Conservation (phyloP, 1,284 basidiomycete genomes). For the Irpex rosettiformis region DNA sequence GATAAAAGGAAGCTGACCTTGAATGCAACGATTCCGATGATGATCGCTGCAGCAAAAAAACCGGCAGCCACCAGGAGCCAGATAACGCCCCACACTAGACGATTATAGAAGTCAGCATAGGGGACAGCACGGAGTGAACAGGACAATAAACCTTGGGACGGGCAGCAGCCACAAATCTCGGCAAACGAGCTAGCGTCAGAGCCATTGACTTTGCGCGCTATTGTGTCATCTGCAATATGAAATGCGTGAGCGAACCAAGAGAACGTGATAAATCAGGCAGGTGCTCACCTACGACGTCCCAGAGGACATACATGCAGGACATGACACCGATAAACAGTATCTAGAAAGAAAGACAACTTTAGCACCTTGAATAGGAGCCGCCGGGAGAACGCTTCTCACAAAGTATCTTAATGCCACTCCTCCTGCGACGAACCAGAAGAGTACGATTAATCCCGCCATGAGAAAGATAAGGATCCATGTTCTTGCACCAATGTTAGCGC, state of each 20-base stretch:
- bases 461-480: constrained; percentile 74
- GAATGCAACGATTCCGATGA: constrained; percentile 86
- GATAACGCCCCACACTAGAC: constrained; percentile 79
- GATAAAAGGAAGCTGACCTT: constrained; percentile 47
- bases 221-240: constrained; percentile 71
- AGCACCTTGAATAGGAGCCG: constrained; percentile 7
- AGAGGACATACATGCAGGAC: constrained; percentile 84
- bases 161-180: constrained; percentile 79
- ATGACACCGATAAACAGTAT: constrained; percentile 95
- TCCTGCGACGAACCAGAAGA: constrained; percentile 84
- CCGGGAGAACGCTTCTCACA: constrained; percentile 35
- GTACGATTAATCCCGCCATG: constrained; percentile 69
- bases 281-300: constrained; percentile 78
- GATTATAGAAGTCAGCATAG: not conserved
- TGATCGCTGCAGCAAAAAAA: constrained; percentile 81
- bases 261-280: not conserved
- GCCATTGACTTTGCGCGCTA: constrained; percentile 86
- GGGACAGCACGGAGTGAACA: not conserved
- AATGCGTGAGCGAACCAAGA: not conserved
- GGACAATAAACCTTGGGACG: constrained; percentile 51
- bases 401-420: constrained; percentile 72
- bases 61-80: constrained; percentile 83
- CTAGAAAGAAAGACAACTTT: constrained; percentile 33
- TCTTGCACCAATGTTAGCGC: constrained; percentile 33
- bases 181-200: constrained; percentile 93